Evolutionary conservation across 352 stramenopile genomes (phyloP), one percentile per base, ranked within the genome.

Genomic region (Globisporangium radiosum): DNA sequence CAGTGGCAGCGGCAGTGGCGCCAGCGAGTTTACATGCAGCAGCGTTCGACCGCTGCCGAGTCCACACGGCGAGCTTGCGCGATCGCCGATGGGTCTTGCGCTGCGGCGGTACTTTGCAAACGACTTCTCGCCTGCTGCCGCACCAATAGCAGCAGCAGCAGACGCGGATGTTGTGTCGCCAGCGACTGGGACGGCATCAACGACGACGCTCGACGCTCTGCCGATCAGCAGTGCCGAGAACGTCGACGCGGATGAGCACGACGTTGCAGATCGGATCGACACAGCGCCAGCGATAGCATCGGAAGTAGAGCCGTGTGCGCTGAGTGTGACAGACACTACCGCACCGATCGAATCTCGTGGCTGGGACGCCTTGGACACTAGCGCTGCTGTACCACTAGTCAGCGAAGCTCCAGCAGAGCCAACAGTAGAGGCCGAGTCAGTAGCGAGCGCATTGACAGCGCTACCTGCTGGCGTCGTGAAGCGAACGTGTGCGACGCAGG

Each of bases 31-130:
- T n/a, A 36, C 45, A 9, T 5, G n/a, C 45, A 50, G 17, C 15
- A 19, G 17, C n/a, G 13, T 33, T 15, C 53, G 49, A 42, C 60
- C 54, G 9, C 9, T 53, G 51, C 51, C 42, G n/a, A 76, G 68
- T 56, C 75, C 77, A 0, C 77, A 88, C 49, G 72, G 68, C 38
- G 67, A 76, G n/a, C 65, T 89, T 11, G 73, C 63, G 5, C 68
- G 84, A 56, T 85, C 76, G 1, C 75, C 81, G 0, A 76, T 91
- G 75, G 82, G 81, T 5, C 47, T 63, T 48, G 69, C 78, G 7
- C 55, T 91, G 19, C 72, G 79, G 25, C 60, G 68, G 6, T 77
- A 76, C 58, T 89, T 89, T 65, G 75, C 60, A 6, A 61, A 62
- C 4, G 73, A 88, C 47, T 60, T 60, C 38, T 60, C 68, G 1